Base-by-base conservation (phyloP, 2,329 filamentous ascomycete genomes). In the Didymella arachidicola region DNA sequence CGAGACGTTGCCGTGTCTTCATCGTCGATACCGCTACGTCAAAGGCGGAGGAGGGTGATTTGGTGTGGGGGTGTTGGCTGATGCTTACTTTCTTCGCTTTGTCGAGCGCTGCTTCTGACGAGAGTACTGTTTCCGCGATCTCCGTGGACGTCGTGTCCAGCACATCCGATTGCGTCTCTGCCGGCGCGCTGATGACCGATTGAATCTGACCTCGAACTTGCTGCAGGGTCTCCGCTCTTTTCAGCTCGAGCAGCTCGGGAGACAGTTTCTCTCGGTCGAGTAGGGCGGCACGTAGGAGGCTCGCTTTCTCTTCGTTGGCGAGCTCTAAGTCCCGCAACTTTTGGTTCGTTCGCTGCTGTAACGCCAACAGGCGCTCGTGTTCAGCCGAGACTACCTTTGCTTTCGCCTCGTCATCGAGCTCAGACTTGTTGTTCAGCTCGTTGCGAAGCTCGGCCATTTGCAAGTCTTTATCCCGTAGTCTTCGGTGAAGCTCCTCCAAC, bases 21-120 rank as follows among this genome's bases (percentile, higher is more conserved):
- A 68, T 64, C 30, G 62, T 58, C 16, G 62, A 68, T 41, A 67
- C 60, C 18, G 64, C 63, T 50, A 65, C 46, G 38, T 69, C 65
- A 57, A 69, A 72, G 10, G 66, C 62, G 26, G 65, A 66, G 29
- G 60, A 62, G 52, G 54, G 53, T 42, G 62, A 57, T 32, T 62
- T 64, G 46, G 58, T 63, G 56, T 64, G 61, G 61, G 63, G 63
- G 59, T 71, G 52, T 62, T 74, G 74, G 32, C 51, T 58, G 32
- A 48, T 62, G 64, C 74, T 76, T 75, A 77, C 74, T 72, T 74
- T 76, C 63, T 72, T 76, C 32, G 69, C 73, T 38, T 70, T 71
- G 12, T 76, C 74, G n/a, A 78, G 57, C 19, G 71, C 73, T 12
- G 68, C 72, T 59, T 76, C 68, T 19, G 72, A 69, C 8, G 63